Conservation (phyloP, 78 protist genomes). For the Dictyostelium intermedium region DNA sequence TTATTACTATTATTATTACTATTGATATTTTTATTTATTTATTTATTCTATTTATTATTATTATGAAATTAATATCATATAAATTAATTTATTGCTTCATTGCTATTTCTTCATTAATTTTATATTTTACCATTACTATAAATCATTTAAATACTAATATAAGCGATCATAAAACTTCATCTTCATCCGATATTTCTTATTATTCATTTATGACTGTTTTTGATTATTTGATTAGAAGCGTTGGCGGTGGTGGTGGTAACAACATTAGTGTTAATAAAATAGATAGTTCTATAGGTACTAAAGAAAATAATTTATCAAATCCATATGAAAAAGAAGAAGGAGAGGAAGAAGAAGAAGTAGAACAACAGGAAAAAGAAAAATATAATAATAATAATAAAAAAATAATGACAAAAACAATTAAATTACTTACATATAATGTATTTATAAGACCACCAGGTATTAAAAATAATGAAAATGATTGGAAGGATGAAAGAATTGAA, state of each 20-base stretch:
- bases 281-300: not conserved
- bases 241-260: not conserved
- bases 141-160: not conserved
- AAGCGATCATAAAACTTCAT: not conserved
- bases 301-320: not conserved
- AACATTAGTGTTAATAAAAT: not conserved
- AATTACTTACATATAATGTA: slow-evolving; percentile 55
- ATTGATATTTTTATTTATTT: not conserved
- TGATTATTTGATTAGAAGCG: not conserved
- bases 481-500: slow-evolving; percentile 69
- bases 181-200: not conserved
- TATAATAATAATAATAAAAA: too few relatives aligned
- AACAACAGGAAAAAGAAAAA: too few relatives aligned
- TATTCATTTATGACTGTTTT: not conserved
- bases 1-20: not conserved
- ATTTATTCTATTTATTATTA: not conserved
- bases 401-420: not conserved
- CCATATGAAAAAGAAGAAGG: not conserved
- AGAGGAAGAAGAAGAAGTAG: not conserved
- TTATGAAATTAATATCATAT: not conserved
- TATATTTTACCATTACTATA: not conserved
- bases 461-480: slow-evolving; percentile 54
- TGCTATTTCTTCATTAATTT: not conserved
- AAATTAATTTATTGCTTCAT: not conserved
- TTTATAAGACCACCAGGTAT: slow-evolving; percentile 76